Evolutionary conservation across 169 alveolate genomes (phyloP), one percentile per base, ranked within the genome.

Genomic region (Haemoproteus tartakovskyi): DNA sequence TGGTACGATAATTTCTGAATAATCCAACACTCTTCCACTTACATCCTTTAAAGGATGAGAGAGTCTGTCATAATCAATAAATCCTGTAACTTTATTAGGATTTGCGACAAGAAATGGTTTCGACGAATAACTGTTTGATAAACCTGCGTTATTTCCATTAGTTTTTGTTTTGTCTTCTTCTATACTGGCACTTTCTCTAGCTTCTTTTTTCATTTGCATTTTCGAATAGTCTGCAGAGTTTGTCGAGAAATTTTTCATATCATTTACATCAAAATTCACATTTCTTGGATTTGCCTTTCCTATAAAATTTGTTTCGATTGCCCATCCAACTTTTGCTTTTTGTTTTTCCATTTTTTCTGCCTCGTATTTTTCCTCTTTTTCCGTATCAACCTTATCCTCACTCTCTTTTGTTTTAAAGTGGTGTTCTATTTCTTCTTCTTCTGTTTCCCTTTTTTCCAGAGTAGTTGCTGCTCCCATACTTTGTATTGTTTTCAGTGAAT

Each of bases 61-160:
- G 54, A 74, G 59, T 27, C 84, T 57, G 43, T 74, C 84, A 60
- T 74, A 74, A 26, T 74, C 84, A 41, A 29, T 74, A 74, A 74
- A 74, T 22, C 84, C 84, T 22, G 84, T 74, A 6, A 74, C 84
- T 57, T 74, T 74, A 45, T 74, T 74, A 16, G 84, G 84, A 48
- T 74, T 56, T 5, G 70, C 78, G 38, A 61, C 84, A 46, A 74
- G 50, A 57, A 74, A 74, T 40, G 84, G 84, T 26, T 74, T 74
- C 8, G 78, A 36, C 5, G 12, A 22, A n/a, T n/a, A n/a, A 38
- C 11, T 64, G 11, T 14, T 16, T n/a, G 12, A 6, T 33, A 6
- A 6, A 6, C 9, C 9, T 33, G 9, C 9, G 9, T 33, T 33
- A 6, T 33, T 33, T 5, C 9, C 9, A 33, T 33, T 6, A 6